Conservation (phyloP, 495 filamentous ascomycete species). For the Aspergillus panamensis region DNA sequence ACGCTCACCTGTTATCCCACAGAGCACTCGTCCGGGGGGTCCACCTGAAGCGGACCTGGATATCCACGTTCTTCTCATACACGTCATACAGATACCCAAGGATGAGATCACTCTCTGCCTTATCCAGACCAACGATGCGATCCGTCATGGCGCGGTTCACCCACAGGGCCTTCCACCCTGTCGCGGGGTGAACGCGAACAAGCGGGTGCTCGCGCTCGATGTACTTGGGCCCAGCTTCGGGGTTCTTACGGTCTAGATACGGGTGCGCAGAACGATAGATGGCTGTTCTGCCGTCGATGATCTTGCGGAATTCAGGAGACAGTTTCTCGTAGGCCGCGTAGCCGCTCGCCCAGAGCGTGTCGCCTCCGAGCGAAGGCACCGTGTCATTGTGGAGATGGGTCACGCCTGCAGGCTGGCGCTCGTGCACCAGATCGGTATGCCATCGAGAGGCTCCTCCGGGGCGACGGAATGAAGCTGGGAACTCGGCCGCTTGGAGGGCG, state of each 20-base stretch:
- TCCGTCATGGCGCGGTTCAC: conserved; percentile 65
- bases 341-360: conserved; percentile 69
- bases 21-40: conserved; percentile 56
- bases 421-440: conserved; percentile 70
- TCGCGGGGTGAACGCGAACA: conserved; percentile 67
- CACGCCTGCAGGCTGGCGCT: conserved; percentile 65
- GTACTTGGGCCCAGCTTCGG: conserved; percentile 57
- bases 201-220: conserved; percentile 65
- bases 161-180: conserved; percentile 68
- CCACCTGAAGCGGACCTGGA: conserved; percentile 66
- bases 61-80: conserved; percentile 63
- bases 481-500: conserved; percentile 55
- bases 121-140: conserved; percentile 61
- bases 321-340: conserved; percentile 71
- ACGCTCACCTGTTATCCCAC: conserved; percentile 60
- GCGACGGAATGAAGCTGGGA: conserved; percentile 53
- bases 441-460: conserved; percentile 63
- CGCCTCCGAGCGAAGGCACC: conserved; percentile 60
- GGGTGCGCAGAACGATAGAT: conserved; percentile 64
- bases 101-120: conserved; percentile 64
- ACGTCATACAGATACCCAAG: conserved; percentile 63
- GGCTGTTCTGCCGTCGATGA: conserved; percentile 65
- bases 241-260: conserved; percentile 62
- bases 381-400: conserved; percentile 67
- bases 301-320: conserved; percentile 62